Evolutionary conservation across 208 protist genomes (phyloP).

Genomic region (Leishmania braziliensis): DNA sequence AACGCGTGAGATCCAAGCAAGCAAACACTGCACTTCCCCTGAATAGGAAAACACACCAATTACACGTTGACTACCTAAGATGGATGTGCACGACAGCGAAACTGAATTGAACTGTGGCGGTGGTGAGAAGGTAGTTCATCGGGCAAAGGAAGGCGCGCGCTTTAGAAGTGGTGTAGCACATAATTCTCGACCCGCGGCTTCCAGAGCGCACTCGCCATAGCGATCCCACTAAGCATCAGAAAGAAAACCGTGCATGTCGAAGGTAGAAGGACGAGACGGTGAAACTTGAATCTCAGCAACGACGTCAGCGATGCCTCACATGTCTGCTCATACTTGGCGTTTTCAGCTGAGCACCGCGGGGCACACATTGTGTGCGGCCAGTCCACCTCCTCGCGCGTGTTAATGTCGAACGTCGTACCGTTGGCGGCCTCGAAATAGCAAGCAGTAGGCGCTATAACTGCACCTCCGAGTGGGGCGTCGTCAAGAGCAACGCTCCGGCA

Average conservation of each 20-base stretch:
- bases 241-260: constrained; percentile 8
- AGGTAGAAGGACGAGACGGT: constrained; percentile 2
- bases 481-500: constrained; percentile 35
- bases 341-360: constrained; percentile 21
- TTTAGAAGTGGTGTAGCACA: constrained; percentile 23
- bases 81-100: background rate
- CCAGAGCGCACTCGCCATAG: constrained; percentile 14
- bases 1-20: background rate
- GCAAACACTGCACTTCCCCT: background rate
- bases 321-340: constrained; percentile 2
- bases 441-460: background rate
- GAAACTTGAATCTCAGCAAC: constrained; percentile 13
- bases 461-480: background rate
- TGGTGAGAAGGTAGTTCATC: too few relatives aligned
- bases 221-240: background rate
- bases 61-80: background rate
- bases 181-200: constrained; percentile 9
- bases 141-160: background rate
- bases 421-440: constrained; percentile 46
- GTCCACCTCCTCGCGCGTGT: constrained; percentile 18
- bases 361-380: constrained; percentile 45
- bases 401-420: constrained; percentile 43
- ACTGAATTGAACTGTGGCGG: too few relatives aligned
- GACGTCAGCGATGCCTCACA: constrained; percentile 23
- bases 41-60: background rate